A percentile compares a stretch with the other conserved stretches of the same genome.
phyloP scores from a whole-genome alignment of 1,139 yeast genomes.

The Taphrina confusa region DNA sequence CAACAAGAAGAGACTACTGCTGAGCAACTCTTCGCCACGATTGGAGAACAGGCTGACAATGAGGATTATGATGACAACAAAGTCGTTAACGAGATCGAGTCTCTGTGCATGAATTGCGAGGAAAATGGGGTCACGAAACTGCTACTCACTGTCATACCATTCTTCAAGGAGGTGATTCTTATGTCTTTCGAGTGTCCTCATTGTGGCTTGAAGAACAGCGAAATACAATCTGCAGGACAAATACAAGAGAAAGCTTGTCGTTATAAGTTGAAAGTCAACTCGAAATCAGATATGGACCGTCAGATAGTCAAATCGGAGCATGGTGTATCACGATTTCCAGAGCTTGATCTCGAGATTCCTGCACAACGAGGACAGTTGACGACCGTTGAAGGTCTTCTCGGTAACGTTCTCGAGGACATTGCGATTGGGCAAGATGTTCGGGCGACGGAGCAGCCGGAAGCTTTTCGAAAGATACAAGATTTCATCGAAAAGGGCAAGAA shows the following conservation, averaged over 20 bases:
- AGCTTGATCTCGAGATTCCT: conserved; percentile 91
- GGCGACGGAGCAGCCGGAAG: conserved; percentile 68
- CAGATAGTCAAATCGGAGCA: conserved; percentile 91
- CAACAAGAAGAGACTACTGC: conserved; percentile 12
- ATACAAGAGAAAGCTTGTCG: conserved; percentile 72
- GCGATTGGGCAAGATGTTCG: conserved; percentile 78
- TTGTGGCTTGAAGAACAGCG: conserved; percentile 87
- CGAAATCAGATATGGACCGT: conserved; percentile 74
- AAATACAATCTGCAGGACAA: conserved; percentile 89
- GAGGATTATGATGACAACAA: conserved; percentile 23
- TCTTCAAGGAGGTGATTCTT: conserved; percentile 82
- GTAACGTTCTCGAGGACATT: conserved; percentile 83
- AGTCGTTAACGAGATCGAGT: conserved; percentile 64
- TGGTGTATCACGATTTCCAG: conserved; percentile 77
- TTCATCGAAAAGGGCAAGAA: conserved; percentile 63
- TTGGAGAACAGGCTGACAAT: conserved; percentile 29
- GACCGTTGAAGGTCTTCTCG: conserved; percentile 82
- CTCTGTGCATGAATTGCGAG: conserved; percentile 94
- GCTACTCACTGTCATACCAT: conserved; percentile 85
- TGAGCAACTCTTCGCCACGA: conserved; percentile 22
- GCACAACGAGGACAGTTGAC: conserved; percentile 92
- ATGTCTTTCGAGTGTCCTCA: conserved; percentile 97
- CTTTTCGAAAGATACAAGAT: conserved; percentile 70
- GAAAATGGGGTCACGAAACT: conserved; percentile 79
- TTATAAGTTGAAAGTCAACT: conserved; percentile 70